Evolutionary conservation across 441 rosid species (phyloP).

Genomic region (Arabidopsis hybrid): DNA sequence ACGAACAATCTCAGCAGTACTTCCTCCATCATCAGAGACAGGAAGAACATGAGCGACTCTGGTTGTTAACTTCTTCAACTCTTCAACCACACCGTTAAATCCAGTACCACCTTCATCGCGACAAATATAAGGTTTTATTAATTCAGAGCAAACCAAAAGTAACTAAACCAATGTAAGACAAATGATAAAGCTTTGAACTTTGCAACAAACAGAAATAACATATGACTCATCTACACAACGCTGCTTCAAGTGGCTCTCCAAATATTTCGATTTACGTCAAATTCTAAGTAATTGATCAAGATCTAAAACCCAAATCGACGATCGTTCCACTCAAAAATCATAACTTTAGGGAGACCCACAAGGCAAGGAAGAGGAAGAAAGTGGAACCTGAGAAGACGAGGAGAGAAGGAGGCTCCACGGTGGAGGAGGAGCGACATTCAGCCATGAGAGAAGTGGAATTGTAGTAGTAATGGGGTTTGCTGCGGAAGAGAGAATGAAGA

Average conservation of each 20-base stretch:
- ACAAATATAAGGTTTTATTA: neutral
- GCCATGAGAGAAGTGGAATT: conserved; percentile 38
- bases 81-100: conserved; percentile 95
- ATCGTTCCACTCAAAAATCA: conserved; percentile 9
- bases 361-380: neutral
- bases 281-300: conserved; percentile 4
- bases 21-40: conserved; percentile 96
- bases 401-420: conserved; percentile 65
- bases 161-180: neutral
- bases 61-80: conserved; percentile 81
- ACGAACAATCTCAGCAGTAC: conserved; percentile 96
- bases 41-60: conserved; percentile 94
- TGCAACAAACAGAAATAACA: neutral
- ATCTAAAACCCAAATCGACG: conserved; percentile 18
- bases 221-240: neutral
- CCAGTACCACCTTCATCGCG: conserved; percentile 79
- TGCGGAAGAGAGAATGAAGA: conserved; percentile 17
- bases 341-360: conserved; percentile 26
- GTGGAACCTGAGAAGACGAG: conserved; percentile 81
- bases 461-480: conserved; percentile 15
- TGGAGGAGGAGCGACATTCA: conserved; percentile 40
- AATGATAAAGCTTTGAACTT: neutral
- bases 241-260: neutral
- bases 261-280: neutral
- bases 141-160: neutral